A percentile compares a stretch with the other conserved stretches of the same genome.
These are phyloP conservation scores for Lentinula sp. DNA, from an alignment of 768 basidiomycete species.

Conservation along the genomic window DNA sequence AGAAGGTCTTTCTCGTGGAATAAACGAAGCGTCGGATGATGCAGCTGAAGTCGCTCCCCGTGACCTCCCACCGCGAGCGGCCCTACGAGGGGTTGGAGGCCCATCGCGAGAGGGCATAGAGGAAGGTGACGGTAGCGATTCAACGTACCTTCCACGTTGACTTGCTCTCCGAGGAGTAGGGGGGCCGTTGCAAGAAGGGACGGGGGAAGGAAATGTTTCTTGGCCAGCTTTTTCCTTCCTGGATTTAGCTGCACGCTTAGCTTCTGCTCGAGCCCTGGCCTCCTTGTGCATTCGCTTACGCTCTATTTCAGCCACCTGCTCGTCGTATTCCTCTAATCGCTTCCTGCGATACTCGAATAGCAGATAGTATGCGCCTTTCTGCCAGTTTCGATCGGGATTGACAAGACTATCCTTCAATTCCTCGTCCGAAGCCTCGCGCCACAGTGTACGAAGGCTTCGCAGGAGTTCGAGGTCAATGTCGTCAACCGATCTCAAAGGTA, in stretches of 20 bases:
- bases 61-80: slow-evolving; percentile 22
- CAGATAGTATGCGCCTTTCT: slow-evolving; percentile 93
- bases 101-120: slow-evolving; percentile 47
- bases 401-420: slow-evolving; percentile 66
- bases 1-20: slow-evolving; percentile 1
- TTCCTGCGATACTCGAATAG: slow-evolving; percentile 79
- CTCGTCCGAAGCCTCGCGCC: slow-evolving; percentile 74
- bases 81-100: slow-evolving; percentile 60
- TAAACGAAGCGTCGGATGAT: slow-evolving; percentile 15
- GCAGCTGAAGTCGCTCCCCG: background rate
- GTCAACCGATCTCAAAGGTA: slow-evolving; percentile 53
- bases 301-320: slow-evolving; percentile 47
- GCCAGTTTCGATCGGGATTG: slow-evolving; percentile 74
- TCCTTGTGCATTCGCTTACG: slow-evolving; percentile 25
- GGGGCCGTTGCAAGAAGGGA: slow-evolving; percentile 51
- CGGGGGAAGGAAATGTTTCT: slow-evolving; percentile 22
- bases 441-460: slow-evolving; percentile 85
- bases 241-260: slow-evolving; percentile 19
- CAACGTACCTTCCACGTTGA: slow-evolving; percentile 18
- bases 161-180: slow-evolving; percentile 57
- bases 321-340: slow-evolving; percentile 68
- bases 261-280: slow-evolving; percentile 14
- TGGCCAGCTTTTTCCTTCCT: background rate
- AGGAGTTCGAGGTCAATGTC: slow-evolving; percentile 89
- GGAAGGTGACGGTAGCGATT: slow-evolving; percentile 21